These are phyloP conservation scores for Boletus albobrunnescens DNA, from an alignment of 1,284 basidiomycete species.

Conservation along the genomic window DNA sequence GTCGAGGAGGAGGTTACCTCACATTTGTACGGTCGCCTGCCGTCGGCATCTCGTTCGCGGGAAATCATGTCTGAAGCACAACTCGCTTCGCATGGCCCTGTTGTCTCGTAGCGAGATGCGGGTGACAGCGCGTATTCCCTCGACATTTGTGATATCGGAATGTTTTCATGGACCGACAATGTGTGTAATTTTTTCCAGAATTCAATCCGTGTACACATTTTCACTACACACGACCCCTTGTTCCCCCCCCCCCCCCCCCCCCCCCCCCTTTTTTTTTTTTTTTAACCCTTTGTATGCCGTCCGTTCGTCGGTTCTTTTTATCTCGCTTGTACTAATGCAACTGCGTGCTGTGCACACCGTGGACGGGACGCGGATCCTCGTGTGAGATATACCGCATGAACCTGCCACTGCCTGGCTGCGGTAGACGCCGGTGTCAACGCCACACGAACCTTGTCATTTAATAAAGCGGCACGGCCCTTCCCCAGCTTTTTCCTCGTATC, in stretches of 20 bases:
- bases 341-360: conserved; percentile 11
- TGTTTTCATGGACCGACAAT: conserved; percentile 9
- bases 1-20: conserved; percentile 21
- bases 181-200: conserved; percentile 23
- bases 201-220: conserved; percentile 20
- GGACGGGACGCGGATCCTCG: conserved; percentile 9
- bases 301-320: conserved; percentile 7
- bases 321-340: conserved; percentile 12
- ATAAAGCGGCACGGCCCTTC: conserved; percentile 10
- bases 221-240: no score
- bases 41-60: conserved; percentile 20
- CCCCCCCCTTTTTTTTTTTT: conserved; percentile 18
- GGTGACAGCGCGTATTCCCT: conserved; percentile 12
- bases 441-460: conserved; percentile 30
- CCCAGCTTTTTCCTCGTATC: conserved; percentile 8
- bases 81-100: conserved; percentile 15
- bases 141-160: not conserved
- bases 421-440: conserved; percentile 14
- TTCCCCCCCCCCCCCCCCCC: no score
- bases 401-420: not conserved
- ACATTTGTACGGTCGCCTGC: conserved; percentile 20
- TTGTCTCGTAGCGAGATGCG: conserved; percentile 16
- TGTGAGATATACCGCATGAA: conserved; percentile 2
- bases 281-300: not conserved
- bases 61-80: conserved; percentile 30